These are phyloP conservation scores for Blastomyces emzantsi DNA, from an alignment of 2,329 filamentous ascomycete species.

Conservation along the genomic window DNA sequence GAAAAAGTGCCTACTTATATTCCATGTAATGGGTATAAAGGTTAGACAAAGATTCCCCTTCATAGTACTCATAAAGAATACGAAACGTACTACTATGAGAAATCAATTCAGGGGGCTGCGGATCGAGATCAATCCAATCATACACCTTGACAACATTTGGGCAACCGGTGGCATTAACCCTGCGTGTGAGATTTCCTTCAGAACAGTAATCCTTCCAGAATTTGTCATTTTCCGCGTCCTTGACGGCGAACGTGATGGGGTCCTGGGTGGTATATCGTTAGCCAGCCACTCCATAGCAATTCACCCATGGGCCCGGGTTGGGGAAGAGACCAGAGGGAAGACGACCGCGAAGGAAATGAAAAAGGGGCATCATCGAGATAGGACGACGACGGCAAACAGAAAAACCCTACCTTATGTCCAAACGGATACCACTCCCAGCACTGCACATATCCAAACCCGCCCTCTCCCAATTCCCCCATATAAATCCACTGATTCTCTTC, in stretches of 20 bases:
- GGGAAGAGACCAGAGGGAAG: not conserved
- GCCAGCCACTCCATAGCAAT: too few relatives aligned
- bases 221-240: conserved; percentile 7
- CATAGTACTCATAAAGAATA: conserved; percentile 12
- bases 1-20: conserved; percentile 4
- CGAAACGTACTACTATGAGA: conserved; percentile 6
- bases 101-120: not conserved
- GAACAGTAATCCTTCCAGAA: conserved; percentile 12
- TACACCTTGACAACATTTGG: conserved; percentile 14
- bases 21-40: conserved; percentile 5
- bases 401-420: conserved; percentile 6
- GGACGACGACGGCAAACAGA: not conserved
- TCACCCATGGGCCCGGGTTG: not conserved
- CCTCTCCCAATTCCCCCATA: not conserved
- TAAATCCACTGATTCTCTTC: conserved; percentile 11
- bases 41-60: conserved; percentile 1
- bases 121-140: conserved; percentile 9
- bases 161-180: conserved; percentile 11
- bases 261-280: not conserved
- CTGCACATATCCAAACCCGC: conserved; percentile 8
- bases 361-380: too few relatives aligned
- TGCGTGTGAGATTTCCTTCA: conserved; percentile 11
- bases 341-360: not conserved
- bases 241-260: conserved; percentile 11
- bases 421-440: conserved; percentile 11